Base-by-base conservation (phyloP, 352 stramenopile species). In the Pythium coloratum region DNA sequence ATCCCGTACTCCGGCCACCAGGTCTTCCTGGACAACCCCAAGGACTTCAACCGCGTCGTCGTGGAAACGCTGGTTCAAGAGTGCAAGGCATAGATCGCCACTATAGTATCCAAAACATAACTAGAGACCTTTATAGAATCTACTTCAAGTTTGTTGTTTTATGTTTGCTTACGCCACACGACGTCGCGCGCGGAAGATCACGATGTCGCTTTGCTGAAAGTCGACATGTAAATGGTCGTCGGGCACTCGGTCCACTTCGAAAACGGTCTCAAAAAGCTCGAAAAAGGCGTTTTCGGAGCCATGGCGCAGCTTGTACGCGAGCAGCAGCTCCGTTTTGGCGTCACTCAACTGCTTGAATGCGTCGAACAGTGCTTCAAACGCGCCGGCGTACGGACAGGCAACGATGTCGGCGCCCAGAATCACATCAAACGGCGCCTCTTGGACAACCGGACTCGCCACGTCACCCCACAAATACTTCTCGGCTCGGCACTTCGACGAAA, bases 1-100 rank as follows among this genome's bases (percentile, higher is more conserved):
- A 79, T 95, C 38, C 80, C 81, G 36, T 78, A 77, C 50, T 77
- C 77, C 30, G 87, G 84, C 33, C 87, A 95, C 49, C 87, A 94
- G 79, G 84, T 94, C 62, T 94, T 95, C 58, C 62, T 95, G 28
- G 87, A 95, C 61, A 95, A 93, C 59, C 83, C 87, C 3, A 60
- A 72, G 0, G 82, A 80, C 26, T 94, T 95, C 53, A 95, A 87
- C 64, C 71, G 62, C 16, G 59, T 80, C 55, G 71, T 95, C 14
- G 77, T 92, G 44, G 72, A 89, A 55, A 71, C 62, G 9, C 56
- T 84, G 46, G 12, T 59, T 1, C 20, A 49, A 28, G 30, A 67
- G 18, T 71, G 56, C 55, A 24, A 20, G 16, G 44, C 44, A 51
- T 51, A 51, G 44, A 51, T 51, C 44, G 6, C 1, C 20, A 28